These are phyloP conservation scores for Kwoniella dejecticola DNA, from an alignment of 768 basidiomycete genomes.

Conservation along the genomic window DNA sequence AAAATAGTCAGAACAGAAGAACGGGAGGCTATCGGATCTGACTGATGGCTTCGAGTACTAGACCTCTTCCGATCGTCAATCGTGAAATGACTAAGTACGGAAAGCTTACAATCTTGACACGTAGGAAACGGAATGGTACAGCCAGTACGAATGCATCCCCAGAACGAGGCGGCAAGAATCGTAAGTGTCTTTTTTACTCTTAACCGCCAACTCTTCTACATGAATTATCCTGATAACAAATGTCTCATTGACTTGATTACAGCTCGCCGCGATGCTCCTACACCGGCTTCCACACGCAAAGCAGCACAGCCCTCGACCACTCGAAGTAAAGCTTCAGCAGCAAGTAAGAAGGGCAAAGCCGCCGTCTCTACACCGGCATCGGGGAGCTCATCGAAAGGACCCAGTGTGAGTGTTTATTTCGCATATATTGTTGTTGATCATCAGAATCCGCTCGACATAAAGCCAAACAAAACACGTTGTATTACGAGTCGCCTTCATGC, in stretches of 20 bases:
- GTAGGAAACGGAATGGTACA: slow-evolving; percentile 20
- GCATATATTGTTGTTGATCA: too few species aligned
- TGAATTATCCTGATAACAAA: not conserved
- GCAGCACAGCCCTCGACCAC: slow-evolving; percentile 6
- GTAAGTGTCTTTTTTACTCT: slow-evolving; percentile 12
- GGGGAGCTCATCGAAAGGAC: slow-evolving; percentile 17
- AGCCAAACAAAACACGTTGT: too few species aligned
- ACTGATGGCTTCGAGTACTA: too few species aligned
- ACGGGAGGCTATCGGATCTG: too few species aligned
- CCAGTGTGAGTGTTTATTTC: slow-evolving; percentile 30
- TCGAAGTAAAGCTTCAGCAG: slow-evolving; percentile 1
- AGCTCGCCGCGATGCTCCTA: slow-evolving; percentile 17
- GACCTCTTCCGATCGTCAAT: too few species aligned
- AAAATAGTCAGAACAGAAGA: too few species aligned
- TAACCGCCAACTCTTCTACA: too few species aligned
- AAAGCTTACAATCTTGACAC: too few species aligned
- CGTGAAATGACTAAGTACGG: too few species aligned
- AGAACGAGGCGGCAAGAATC: slow-evolving; percentile 20
- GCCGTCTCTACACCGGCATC: not conserved
- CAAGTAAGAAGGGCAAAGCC: not conserved
- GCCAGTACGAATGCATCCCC: slow-evolving; percentile 12
- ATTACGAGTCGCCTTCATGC: too few species aligned
- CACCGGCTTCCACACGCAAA: slow-evolving; percentile 15
- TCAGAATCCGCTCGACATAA: too few species aligned
- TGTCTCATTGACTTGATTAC: not conserved